Percentiles rank a stretch among this genome's conserved stretches.
Evolutionary conservation across 148 eudicot species (phyloP).

Genomic region (Rhododendron simsii): DNA sequence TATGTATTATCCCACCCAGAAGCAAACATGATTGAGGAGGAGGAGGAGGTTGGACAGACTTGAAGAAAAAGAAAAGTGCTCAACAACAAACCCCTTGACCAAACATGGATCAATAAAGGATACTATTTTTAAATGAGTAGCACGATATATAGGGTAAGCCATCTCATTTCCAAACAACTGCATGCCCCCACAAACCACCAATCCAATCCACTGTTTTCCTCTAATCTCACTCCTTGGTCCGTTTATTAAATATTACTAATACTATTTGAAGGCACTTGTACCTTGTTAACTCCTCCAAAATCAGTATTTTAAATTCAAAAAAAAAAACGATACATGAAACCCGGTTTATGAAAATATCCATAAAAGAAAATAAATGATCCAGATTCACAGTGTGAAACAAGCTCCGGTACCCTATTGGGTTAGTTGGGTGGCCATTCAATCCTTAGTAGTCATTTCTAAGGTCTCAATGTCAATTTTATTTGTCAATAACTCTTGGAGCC

Average conservation of each 20-base stretch:
- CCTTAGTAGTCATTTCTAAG: too few species aligned
- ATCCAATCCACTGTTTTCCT: background rate
- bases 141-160: background rate
- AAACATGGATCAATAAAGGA: background rate
- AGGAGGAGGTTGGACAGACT: background rate
- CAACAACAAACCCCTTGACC: background rate
- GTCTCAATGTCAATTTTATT: too few species aligned
- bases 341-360: too few species aligned
- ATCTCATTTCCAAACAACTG: conserved; percentile 1
- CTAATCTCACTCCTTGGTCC: background rate
- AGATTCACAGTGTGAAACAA: too few species aligned
- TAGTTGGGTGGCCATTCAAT: too few species aligned
- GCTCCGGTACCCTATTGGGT: too few species aligned
- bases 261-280: background rate
- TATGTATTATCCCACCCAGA: background rate
- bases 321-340: too few species aligned
- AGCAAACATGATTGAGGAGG: background rate
- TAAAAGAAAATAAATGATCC: too few species aligned
- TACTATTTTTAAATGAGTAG: background rate
- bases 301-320: too few species aligned
- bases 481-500: too few species aligned
- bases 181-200: background rate
- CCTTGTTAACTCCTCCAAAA: too few species aligned
- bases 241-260: background rate
- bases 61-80: conserved; percentile 4